Conservation (phyloP, 1,139 yeast species). For the Hemisphaericaspora xylofermentans region DNA sequence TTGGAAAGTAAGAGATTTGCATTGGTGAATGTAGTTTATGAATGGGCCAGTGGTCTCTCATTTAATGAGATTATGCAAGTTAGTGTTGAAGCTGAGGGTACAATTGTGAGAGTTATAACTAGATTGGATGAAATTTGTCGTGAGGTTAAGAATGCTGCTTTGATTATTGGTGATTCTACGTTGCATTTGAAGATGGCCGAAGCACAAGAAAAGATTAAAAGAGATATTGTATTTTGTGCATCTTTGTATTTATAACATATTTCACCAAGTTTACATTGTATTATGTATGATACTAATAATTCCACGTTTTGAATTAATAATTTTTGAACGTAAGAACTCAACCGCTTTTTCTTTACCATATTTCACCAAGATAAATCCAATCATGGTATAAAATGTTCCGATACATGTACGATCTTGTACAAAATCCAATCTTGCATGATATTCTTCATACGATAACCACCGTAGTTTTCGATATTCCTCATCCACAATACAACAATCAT, state of each 20-base stretch:
- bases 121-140: constrained; percentile 93
- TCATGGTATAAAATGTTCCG: constrained; percentile 40
- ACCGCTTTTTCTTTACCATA: constrained; percentile 20
- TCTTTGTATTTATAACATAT: constrained; percentile 68
- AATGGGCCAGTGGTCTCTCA: constrained; percentile 96
- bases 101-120: constrained; percentile 95
- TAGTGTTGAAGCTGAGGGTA: constrained; percentile 92
- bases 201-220: constrained; percentile 91
- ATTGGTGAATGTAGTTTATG: constrained; percentile 88
- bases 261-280: background rate
- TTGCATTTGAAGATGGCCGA: constrained; percentile 85
- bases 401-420: constrained; percentile 29
- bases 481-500: constrained; percentile 12
- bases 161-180: constrained; percentile 89
- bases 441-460: constrained; percentile 9
- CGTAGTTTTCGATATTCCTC: constrained; percentile 4
- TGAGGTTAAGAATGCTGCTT: constrained; percentile 90
- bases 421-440: constrained; percentile 10
- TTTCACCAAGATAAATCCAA: constrained; percentile 37
- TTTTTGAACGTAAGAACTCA: constrained; percentile 19
- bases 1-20: constrained; percentile 84
- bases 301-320: constrained; percentile 30
- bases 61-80: constrained; percentile 88
- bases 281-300: constrained; percentile 17
- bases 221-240: constrained; percentile 97